Conservation (phyloP, 352 stramenopile species). For the Globisporangium ultimum region DNA sequence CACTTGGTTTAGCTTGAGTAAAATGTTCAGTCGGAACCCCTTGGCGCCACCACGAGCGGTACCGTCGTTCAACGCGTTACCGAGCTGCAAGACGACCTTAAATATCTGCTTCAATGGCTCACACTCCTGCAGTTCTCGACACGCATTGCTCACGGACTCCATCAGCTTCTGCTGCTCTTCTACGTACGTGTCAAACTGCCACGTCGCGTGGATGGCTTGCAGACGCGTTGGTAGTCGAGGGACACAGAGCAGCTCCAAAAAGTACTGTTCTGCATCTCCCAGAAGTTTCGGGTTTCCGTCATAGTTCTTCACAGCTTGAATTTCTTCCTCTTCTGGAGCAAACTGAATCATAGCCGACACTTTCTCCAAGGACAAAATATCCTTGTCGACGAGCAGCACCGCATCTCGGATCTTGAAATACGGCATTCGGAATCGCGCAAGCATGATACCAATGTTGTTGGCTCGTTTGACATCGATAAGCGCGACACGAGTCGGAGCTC, state of each 20-base stretch:
- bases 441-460: constrained; percentile 88
- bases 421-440: constrained; percentile 77
- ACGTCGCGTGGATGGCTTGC: constrained; percentile 77
- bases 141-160: constrained; percentile 86
- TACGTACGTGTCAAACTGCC: constrained; percentile 82
- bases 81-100: constrained; percentile 76
- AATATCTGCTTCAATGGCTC: constrained; percentile 87
- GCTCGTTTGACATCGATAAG: constrained; percentile 82
- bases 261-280: constrained; percentile 81
- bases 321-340: constrained; percentile 65
- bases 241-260: constrained; percentile 60
- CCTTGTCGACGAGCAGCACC: constrained; percentile 77
- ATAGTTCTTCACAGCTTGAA: constrained; percentile 61
- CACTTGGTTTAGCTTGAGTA: constrained; percentile 88
- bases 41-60: constrained; percentile 80
- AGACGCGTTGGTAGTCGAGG: constrained; percentile 62
- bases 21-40: constrained; percentile 84
- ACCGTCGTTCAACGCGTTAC: constrained; percentile 90
- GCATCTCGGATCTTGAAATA: constrained; percentile 77
- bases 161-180: constrained; percentile 74
- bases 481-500: constrained; percentile 66
- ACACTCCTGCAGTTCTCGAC: constrained; percentile 85
- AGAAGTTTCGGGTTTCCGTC: constrained; percentile 67
- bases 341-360: constrained; percentile 78
- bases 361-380: constrained; percentile 66